Base-by-base conservation (phyloP, 2,329 filamentous ascomycete genomes). In the Lachnellula arida region DNA sequence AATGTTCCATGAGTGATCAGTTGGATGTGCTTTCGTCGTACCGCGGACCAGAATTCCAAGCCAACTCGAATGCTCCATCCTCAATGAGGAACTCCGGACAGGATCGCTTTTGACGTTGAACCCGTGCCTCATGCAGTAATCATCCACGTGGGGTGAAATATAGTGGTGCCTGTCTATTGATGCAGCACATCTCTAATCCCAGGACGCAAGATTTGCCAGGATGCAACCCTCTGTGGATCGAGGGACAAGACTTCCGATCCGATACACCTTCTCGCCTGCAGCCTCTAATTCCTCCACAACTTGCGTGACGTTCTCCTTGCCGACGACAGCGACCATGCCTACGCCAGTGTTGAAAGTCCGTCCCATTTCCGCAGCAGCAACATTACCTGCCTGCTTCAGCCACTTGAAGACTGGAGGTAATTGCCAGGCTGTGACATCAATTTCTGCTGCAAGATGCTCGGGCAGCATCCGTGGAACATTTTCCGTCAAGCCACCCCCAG, bases 391-490 rank as follows among this genome's bases (percentile, higher is more conserved):
- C 59, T 71, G 53, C 75, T 91, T 91, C 66, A 99, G 80, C 94
- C 94, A 99, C 67, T 80, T 79, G 76, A 97, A 94, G 4, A 97
- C 88, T 1, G 81, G 75, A 0, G 89, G 91, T 44, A 91, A 79
- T 25, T 83, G 72, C 91, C 92, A 99, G 1, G 81, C 74, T 43
- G 78, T 76, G 47, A 88, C 88, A 66, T 96, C 88, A 54, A 99
- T 85, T 69, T 91, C 84, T 2, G 91, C 93, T 1, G 88, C 82
- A 5, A 99, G 82, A 46, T 85, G 77, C 35, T 80, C 73, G 1
- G 94, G 94, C 17, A 99, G 80, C 88, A 96, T 96, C 62, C 94
- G 86, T 32, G 94, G 94, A 25, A 99, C 87, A 72, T 99, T 99
- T 75, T 99, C 94, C 17, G 87, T 79, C 19, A 99, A 81, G 11